Evolutionary conservation across 768 basidiomycete species (phyloP).

Genomic region (Scleroderma bovista): DNA sequence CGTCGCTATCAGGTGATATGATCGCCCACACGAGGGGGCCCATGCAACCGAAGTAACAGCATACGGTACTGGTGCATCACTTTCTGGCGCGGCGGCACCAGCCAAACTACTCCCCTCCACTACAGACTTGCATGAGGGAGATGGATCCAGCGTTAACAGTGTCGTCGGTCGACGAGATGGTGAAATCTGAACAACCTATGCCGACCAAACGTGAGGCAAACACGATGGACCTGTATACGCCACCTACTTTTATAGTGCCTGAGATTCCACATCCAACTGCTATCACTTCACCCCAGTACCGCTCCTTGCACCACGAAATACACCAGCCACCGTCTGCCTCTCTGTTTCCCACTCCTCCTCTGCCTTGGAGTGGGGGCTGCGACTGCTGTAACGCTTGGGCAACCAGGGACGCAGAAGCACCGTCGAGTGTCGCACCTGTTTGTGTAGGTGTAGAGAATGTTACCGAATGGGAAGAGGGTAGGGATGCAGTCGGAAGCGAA

Average conservation of each 20-base stretch:
- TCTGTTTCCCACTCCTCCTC: conserved; percentile 50
- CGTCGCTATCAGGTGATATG: conserved; percentile 91
- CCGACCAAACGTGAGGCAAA: conserved; percentile 2
- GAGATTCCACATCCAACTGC: conserved; percentile 70
- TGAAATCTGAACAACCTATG: conserved; percentile 70
- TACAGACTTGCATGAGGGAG: conserved; percentile 25
- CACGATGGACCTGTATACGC: neutral
- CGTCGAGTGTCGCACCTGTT: conserved; percentile 48
- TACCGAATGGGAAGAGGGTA: conserved; percentile 45
- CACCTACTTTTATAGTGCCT: conserved; percentile 69
- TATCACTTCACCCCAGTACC: conserved; percentile 90
- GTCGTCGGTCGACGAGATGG: conserved; percentile 61
- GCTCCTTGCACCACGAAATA: conserved; percentile 93
- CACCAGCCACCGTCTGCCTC: conserved; percentile 93
- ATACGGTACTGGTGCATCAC: conserved; percentile 39
- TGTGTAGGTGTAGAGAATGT: conserved; percentile 72
- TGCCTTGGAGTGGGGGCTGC: conserved; percentile 27
- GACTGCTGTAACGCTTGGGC: conserved; percentile 60
- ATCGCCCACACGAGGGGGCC: conserved; percentile 92
- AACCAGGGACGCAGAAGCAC: conserved; percentile 52
- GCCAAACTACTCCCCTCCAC: conserved; percentile 18
- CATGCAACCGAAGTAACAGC: conserved; percentile 84
- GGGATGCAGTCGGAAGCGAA: conserved; percentile 39
- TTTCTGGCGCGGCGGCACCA: conserved; percentile 20
- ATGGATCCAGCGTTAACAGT: conserved; percentile 50